Base-by-base conservation (phyloP, 2,329 filamentous ascomycete species). In the Leptographium lundbergii region DNA sequence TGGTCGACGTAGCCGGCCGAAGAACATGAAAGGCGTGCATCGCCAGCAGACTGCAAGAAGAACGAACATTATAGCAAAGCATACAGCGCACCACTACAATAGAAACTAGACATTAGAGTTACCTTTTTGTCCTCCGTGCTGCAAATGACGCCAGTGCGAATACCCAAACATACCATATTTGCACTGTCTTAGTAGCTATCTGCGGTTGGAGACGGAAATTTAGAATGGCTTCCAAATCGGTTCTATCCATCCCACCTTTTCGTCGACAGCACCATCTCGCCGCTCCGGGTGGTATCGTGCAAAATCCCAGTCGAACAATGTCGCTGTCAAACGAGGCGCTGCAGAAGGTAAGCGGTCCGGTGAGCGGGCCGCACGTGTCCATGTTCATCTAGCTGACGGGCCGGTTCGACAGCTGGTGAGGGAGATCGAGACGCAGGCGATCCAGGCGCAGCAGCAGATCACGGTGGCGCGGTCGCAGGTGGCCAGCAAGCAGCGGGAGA, bases 321-420 rank as follows among this genome's bases (percentile, higher is more conserved):
- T 89, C 92, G 58, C 94, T 97, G 66, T 87, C 91, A 58, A 96
- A 95, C 69, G 89, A 95, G 75, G 91, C 91, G 61, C 78, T 97
- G 64, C 89, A 96, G 71, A 96, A 96, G 86, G 92, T 92, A 70
- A 62, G 73, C n/a, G 22, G 5, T 32, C 42, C 11, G 14, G 48
- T 6, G 14, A 17, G 6, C 24, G 3, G 48, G 48, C 4, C 24
- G 34, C n/a, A 54, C 10, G 36, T 54, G 27, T 48, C 39, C 36
- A 58, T 29, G 27, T 47, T 39, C 34, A 58, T 45, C 27, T 57
- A 19, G n/a, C 59, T 53, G 42, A 55, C 36, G 45, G 17, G 19
- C 34, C 25, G 14, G 27, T 34, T 29, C 42, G 11, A 22, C 29
- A 96, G 92, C 79, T 96, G 63, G 84, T 96, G 67, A 87, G 89